Evolutionary conservation across 495 filamentous ascomycete genomes (phyloP).

Genomic region (Trichocladium uniseriatum): DNA sequence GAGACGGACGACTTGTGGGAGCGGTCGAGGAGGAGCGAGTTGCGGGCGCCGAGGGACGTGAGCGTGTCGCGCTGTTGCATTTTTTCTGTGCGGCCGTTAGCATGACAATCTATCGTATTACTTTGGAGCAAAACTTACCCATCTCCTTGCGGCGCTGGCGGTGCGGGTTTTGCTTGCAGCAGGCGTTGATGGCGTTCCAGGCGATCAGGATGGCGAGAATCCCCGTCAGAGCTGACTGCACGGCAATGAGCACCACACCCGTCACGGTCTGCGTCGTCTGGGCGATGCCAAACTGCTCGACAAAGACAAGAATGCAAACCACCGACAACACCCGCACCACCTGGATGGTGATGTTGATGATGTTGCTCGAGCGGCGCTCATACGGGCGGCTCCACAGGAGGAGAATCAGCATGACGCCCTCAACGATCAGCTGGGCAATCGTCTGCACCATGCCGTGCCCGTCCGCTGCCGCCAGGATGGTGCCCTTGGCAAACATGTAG

Average conservation of each 20-base stretch:
- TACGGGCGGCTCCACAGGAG: constrained; percentile 81
- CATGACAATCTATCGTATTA: neutral
- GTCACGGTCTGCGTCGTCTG: constrained; percentile 92
- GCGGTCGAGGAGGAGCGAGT: constrained; percentile 67
- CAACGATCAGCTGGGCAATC: constrained; percentile 68
- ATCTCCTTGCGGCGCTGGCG: constrained; percentile 73
- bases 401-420: constrained; percentile 58
- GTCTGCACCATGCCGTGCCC: constrained; percentile 80
- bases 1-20: constrained; percentile 18
- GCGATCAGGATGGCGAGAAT: constrained; percentile 81
- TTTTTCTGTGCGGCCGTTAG: constrained; percentile 53
- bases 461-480: constrained; percentile 75
- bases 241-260: constrained; percentile 78
- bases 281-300: constrained; percentile 81
- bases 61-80: constrained; percentile 73
- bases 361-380: constrained; percentile 72
- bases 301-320: constrained; percentile 83
- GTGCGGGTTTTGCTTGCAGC: constrained; percentile 83
- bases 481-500: constrained; percentile 88
- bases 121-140: constrained; percentile 45
- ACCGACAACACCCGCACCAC: constrained; percentile 90
- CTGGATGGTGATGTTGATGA: constrained; percentile 91
- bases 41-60: constrained; percentile 82
- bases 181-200: constrained; percentile 76
- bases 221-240: constrained; percentile 78